Percentiles rank a stretch among this genome's conserved stretches.
Conservation (phyloP, 202 grass and related monocot species). For the Musa balbisiana region DNA sequence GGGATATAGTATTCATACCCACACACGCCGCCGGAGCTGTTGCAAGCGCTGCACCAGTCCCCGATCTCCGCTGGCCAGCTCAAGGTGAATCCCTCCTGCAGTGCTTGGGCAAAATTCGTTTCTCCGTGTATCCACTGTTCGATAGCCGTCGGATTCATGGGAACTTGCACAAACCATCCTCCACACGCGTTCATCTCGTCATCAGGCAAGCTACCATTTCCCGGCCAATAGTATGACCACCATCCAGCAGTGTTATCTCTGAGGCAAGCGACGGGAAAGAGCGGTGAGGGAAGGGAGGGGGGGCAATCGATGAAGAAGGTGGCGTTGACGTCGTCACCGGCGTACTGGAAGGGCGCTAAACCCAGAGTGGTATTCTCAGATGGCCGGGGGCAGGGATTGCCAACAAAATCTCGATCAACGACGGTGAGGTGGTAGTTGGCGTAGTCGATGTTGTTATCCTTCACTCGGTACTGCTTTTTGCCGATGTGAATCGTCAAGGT, state of each 20-base stretch:
- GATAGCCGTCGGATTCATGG: not conserved
- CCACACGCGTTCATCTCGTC: too few species aligned
- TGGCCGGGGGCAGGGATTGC: not conserved
- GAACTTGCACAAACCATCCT: not conserved
- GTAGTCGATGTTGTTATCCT: not conserved
- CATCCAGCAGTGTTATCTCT: rapidly evolving
- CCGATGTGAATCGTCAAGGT: not conserved
- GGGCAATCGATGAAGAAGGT: too few species aligned
- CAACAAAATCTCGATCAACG: not conserved
- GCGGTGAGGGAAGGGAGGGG: too few species aligned
- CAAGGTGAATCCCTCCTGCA: not conserved
- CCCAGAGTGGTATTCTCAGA: not conserved
- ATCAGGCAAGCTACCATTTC: too few species aligned
- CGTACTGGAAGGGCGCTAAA: not conserved
- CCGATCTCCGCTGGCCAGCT: not conserved
- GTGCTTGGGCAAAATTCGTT: not conserved
- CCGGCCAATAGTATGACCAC: too few species aligned
- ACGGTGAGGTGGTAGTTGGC: not conserved
- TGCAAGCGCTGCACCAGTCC: not conserved
- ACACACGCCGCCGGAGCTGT: not conserved
- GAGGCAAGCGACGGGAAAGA: too few species aligned
- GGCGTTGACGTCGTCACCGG: not conserved
- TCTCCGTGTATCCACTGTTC: not conserved
- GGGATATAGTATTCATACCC: not conserved
- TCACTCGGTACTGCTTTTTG: not conserved